These are phyloP conservation scores for Tylopilus sp. DNA, from an alignment of 1,284 basidiomycete genomes.

Conservation along the genomic window DNA sequence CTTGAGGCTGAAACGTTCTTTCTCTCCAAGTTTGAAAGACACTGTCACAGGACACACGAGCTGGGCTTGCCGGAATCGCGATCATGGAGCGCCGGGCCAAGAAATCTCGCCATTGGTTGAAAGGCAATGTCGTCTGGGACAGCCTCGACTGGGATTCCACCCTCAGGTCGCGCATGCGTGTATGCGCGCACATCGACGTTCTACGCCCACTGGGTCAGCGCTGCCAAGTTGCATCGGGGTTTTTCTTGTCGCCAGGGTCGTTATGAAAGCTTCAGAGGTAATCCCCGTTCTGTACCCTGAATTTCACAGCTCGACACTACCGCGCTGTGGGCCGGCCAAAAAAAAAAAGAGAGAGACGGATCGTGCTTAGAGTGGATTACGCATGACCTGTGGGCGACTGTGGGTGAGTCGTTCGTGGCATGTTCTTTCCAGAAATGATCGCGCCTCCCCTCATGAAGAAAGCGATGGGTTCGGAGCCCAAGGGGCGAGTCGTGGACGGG, in stretches of 20 bases:
- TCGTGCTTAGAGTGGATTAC: conserved; percentile 5
- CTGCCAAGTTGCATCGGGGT: background rate
- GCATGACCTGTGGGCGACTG: conserved; percentile 14
- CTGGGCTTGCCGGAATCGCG: conserved; percentile 1
- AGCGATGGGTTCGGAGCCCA: conserved; percentile 18
- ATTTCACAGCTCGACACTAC: conserved; percentile 15
- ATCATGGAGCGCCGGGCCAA: conserved; percentile 6
- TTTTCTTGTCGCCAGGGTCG: conserved; percentile 14
- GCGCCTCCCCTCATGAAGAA: too few species aligned
- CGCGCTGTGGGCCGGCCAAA: conserved; percentile 9
- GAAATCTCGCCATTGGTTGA: background rate
- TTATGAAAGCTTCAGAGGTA: conserved; percentile 24
- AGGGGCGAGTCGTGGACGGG: conserved; percentile 8
- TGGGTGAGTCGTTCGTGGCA: background rate
- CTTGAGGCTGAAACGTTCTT: conserved; percentile 27
- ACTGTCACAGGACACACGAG: conserved; percentile 12
- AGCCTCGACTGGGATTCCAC: too few species aligned
- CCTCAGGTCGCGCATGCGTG: background rate
- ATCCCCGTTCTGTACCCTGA: conserved; percentile 33
- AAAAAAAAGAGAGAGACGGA: too few species aligned
- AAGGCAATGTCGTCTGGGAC: background rate
- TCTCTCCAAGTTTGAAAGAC: conserved; percentile 21
- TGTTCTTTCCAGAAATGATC: too few species aligned
- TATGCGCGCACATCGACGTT: conserved; percentile 2
- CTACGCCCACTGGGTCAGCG: background rate